Evolutionary conservation across 495 filamentous ascomycete species (phyloP), one percentile per base, ranked within the genome.

Genomic region (Penicillium odoratum): DNA sequence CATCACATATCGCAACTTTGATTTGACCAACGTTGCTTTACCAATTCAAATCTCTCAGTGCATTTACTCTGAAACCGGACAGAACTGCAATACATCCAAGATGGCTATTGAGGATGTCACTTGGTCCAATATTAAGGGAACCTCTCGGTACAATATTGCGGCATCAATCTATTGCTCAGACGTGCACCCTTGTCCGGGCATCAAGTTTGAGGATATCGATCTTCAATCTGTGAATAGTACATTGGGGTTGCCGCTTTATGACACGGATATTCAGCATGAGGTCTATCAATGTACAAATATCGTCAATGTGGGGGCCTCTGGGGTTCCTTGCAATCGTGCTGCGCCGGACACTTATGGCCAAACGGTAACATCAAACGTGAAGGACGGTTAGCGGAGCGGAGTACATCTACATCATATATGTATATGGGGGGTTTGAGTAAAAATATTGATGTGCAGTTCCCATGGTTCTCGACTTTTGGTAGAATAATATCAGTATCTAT

Each of bases 11-110:
- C 63, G 68, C 48, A 78, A 83, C 68, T 77, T 83, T 40, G 53
- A 63, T 36, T 46, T 80, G 52, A 66, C 68, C 36, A 74, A 82
- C 40, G 78, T 78, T 63, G 76, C 78, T 72, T 79, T 73, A 38
- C 83, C 82, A 15, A 82, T 85, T 60, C 82, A 85, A 61, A 76
- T 86, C 26, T 81, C 80, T 11, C 70, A 75, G 15, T 86, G 83
- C 62, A 85, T 84, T 64, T 86, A 85, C 68, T 77, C 71, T 25
- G 65, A 61, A 52, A 73, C 66, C 51, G 57, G 55, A 9, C 62
- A 64, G 13, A 58, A 50, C 51, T 84, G 83, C 73, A 80, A 85
- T 57, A 68, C 64, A n/a, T 80, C 73, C 30, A 77, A 75, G 52
- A 68, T 84, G 45, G 67, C 75, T 30, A 80, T 82, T 55, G 58